Base-by-base conservation (phyloP, 495 filamentous ascomycete genomes). In the Terfezia claveryi region DNA sequence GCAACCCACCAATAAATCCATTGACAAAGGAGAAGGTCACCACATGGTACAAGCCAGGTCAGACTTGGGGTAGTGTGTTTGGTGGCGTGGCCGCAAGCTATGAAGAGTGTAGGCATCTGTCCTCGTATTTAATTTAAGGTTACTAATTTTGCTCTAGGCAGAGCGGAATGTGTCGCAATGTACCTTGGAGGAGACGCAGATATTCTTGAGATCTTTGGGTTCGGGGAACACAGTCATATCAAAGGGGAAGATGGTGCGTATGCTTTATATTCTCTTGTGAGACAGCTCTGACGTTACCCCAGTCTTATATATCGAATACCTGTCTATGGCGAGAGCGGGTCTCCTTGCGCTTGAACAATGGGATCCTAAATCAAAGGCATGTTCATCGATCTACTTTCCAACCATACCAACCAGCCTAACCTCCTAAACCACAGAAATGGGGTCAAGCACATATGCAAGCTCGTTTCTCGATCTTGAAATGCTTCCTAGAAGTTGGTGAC, bases 51-150 rank as follows among this genome's bases (percentile, higher is more conserved):
- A 89, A 87, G 66, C 87, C 86, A 1, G 85, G 85, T 2, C 84
- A 96, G 63, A n/a, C 89, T 0, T 96, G 89, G 88, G 82, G 85
- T 51, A 83, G 81, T 17, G 84, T 92, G 1, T 95, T 96, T 60
- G 87, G 87, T 12, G 77, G 82, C 49, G 75, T 91, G 60, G 82
- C 87, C 16, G 83, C 80, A 2, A 80, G 80, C 5, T 96, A 94
- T 67, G 89, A 96, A 67, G 83, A 87, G 65, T 83, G 81, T 62
- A 73, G 80, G 41, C 7, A 7, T 17, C 12, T 46, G 17, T 46
- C n/a, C 5, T 27, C 27, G 5, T 27, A 27, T 27, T 27, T 5
- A 4, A 80, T 81, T 14, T 59, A n/a, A 65, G 10, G 32, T n/a
- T 23, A 37, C 8, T 14, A 16, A 38, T 10, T 23, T 27, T 2